These are phyloP conservation scores for Pholiota conissans DNA, from an alignment of 768 basidiomycete genomes.

Conservation along the genomic window DNA sequence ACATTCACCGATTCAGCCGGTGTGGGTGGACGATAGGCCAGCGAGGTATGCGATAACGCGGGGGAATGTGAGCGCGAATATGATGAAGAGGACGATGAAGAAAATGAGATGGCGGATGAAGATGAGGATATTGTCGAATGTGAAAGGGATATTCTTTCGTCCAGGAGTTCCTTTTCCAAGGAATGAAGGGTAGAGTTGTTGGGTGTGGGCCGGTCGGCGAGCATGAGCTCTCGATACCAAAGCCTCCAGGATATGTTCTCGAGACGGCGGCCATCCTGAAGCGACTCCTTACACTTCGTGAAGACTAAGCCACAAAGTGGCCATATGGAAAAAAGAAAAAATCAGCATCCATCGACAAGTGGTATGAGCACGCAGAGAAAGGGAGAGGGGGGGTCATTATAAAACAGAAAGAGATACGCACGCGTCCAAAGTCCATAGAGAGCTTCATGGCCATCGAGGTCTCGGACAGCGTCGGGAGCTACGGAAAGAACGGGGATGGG, in stretches of 20 bases:
- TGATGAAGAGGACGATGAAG: neutral
- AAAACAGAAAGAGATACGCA: constrained; percentile 37
- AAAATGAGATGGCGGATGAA: neutral
- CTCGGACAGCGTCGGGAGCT: constrained; percentile 62
- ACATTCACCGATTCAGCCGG: neutral
- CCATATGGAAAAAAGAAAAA: neutral
- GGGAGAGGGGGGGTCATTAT: no score
- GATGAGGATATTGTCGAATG: neutral
- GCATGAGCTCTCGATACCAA: constrained; percentile 68
- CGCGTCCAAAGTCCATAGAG: constrained; percentile 69
- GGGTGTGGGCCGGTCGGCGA: constrained; percentile 5
- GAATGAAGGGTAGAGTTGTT: neutral
- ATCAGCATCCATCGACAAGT: neutral
- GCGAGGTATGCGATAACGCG: neutral
- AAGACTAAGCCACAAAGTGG: constrained; percentile 58
- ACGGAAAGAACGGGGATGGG: constrained; percentile 69
- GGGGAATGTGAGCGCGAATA: neutral
- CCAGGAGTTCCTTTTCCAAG: neutral
- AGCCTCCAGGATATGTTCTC: constrained; percentile 90
- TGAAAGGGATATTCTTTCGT: neutral
- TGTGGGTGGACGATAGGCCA: neutral
- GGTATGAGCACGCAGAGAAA: neutral
- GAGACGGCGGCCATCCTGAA: constrained; percentile 77
- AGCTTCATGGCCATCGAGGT: constrained; percentile 69
- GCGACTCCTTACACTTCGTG: constrained; percentile 76